A percentile compares a stretch with the other conserved stretches of the same genome.
phyloP scores from a whole-genome alignment of 176 grass and related monocot genomes.

The Tillandsia leiboldiana region DNA sequence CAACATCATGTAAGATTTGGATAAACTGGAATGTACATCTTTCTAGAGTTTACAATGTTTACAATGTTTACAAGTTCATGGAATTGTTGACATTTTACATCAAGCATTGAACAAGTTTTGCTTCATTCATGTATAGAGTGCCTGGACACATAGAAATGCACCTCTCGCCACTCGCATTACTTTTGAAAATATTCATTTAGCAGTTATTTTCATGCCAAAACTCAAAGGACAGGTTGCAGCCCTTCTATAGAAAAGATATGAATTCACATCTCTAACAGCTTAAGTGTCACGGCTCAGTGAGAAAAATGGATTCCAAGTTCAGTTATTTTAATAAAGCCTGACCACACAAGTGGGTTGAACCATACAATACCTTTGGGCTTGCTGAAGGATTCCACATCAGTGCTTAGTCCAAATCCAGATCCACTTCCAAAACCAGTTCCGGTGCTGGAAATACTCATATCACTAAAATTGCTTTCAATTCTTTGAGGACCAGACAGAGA shows the following conservation, averaged over 20 bases:
- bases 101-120: too few relatives aligned
- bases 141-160: not conserved
- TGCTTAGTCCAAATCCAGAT: constrained; percentile 44
- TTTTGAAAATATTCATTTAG: not conserved
- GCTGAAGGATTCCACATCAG: constrained; percentile 50
- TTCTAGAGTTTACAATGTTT: too few relatives aligned
- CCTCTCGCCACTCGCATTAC: not conserved
- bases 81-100: too few relatives aligned
- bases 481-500: constrained; percentile 57
- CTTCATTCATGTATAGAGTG: too few relatives aligned
- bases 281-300: too few relatives aligned
- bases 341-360: too few relatives aligned
- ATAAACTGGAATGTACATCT: too few relatives aligned
- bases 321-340: not conserved
- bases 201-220: not conserved
- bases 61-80: too few relatives aligned
- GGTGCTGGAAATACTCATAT: constrained; percentile 47
- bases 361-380: constrained; percentile 49
- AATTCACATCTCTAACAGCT: not conserved
- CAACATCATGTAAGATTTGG: too few relatives aligned
- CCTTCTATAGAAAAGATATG: not conserved
- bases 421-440: constrained; percentile 67
- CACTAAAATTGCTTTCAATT: constrained; percentile 48
- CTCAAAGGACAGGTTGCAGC: not conserved
- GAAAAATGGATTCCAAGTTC: too few relatives aligned